phyloP scores from a whole-genome alignment of 2,329 filamentous ascomycete genomes.

The Aspergillus brunneoviolaceus region DNA sequence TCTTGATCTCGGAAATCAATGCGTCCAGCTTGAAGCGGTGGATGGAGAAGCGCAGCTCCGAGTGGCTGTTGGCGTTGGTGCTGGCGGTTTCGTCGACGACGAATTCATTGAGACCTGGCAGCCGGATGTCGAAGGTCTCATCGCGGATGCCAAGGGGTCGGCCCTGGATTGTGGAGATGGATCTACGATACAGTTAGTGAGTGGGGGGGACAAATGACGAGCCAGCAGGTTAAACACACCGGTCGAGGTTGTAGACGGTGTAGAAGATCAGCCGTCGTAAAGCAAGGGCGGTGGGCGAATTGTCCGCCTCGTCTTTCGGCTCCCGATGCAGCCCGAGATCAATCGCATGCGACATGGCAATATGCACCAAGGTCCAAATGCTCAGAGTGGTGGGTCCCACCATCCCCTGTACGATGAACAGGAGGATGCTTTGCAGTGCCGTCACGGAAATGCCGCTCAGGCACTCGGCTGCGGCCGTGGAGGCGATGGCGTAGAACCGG shows the following conservation, averaged over 20 bases:
- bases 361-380: conserved; percentile 38
- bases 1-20: conserved; percentile 29
- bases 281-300: conserved; percentile 13
- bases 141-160: conserved; percentile 40
- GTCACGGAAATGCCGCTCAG: conserved; percentile 36
- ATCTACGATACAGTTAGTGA: conserved; percentile 19
- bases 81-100: background rate
- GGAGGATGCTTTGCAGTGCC: conserved; percentile 33
- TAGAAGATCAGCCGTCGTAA: conserved; percentile 34
- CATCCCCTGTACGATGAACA: conserved; percentile 35
- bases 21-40: conserved; percentile 29
- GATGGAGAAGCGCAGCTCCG: conserved; percentile 23
- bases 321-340: conserved; percentile 42
- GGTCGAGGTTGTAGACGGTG: conserved; percentile 38
- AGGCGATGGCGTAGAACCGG: conserved; percentile 35
- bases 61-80: conserved; percentile 8
- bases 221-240: conserved; percentile 18
- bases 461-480: conserved; percentile 31
- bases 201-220: too few relatives aligned
- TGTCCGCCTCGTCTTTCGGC: conserved; percentile 12
- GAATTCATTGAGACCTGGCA: conserved; percentile 18
- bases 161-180: conserved; percentile 40
- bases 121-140: conserved; percentile 38
- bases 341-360: conserved; percentile 40
- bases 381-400: conserved; percentile 36